These are phyloP conservation scores for Jamesozyma gamospora DNA, from an alignment of 805 yeast genomes.

Conservation along the genomic window DNA sequence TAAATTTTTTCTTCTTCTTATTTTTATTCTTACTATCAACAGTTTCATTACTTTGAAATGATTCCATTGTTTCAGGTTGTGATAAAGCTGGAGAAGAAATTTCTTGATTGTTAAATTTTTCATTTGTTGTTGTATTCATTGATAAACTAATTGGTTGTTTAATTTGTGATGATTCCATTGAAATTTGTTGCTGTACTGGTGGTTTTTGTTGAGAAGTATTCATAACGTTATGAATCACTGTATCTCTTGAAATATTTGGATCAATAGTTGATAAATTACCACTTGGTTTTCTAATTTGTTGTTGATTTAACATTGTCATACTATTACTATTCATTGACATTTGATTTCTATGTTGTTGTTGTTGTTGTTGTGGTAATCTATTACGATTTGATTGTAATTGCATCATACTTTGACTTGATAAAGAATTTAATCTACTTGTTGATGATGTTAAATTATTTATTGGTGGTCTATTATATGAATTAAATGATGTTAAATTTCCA, in stretches of 20 bases:
- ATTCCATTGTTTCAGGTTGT: slow-evolving; percentile 4
- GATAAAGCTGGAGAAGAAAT: slow-evolving; percentile 1
- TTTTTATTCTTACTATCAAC: slow-evolving; percentile 6
- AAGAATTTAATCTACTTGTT: slow-evolving; percentile 18
- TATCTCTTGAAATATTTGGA: slow-evolving; percentile 17
- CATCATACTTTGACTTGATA: slow-evolving; percentile 16
- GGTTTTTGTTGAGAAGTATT: slow-evolving; percentile 1
- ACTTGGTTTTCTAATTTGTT: slow-evolving; percentile 19
- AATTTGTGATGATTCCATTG: background rate
- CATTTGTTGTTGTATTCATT: slow-evolving; percentile 3
- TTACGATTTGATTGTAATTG: slow-evolving; percentile 4
- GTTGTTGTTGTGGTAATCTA: slow-evolving; percentile 11
- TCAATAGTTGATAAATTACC: slow-evolving; percentile 17
- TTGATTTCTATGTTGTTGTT: background rate
- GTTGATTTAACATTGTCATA: background rate
- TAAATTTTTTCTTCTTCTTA: slow-evolving; percentile 25
- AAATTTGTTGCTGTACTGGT: slow-evolving; percentile 4
- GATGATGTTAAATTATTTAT: slow-evolving; percentile 12
- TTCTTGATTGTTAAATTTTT: background rate
- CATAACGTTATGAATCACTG: slow-evolving; percentile 15
- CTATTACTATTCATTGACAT: slow-evolving; percentile 2
- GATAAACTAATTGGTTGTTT: background rate
- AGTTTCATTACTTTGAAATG: slow-evolving; percentile 5
- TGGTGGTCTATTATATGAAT: slow-evolving; percentile 7
- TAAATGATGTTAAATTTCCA: background rate